Percentiles rank a stretch among this genome's conserved stretches.
phyloP scores from a whole-genome alignment of 495 filamentous ascomycete species.

The Tuber indicum region DNA sequence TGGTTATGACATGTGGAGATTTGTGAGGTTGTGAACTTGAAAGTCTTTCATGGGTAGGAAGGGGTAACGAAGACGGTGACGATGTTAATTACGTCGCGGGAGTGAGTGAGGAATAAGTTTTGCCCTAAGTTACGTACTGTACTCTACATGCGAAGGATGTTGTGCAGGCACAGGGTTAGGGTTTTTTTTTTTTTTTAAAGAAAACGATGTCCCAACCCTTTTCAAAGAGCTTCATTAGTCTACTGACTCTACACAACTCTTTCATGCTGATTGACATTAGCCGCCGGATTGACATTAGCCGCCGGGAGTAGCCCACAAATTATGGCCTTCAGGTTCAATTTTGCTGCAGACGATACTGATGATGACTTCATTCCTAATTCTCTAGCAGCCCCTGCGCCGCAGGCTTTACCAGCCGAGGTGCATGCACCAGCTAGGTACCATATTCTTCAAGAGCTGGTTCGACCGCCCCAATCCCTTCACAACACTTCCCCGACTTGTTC shows the following conservation, averaged over 20 bases:
- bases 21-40: slow-evolving; percentile 3
- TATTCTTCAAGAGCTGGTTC: slow-evolving; percentile 27
- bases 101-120: background rate
- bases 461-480: background rate
- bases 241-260: background rate
- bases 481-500: background rate
- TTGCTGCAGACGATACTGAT: slow-evolving; percentile 21
- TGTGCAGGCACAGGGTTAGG: slow-evolving; percentile 8
- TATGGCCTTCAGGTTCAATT: slow-evolving; percentile 38
- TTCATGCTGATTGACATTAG: background rate
- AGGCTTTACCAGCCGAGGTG: background rate
- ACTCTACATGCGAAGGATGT: background rate
- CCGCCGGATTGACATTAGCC: background rate
- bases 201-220: background rate
- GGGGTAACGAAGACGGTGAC: background rate
- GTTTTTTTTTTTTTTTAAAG: background rate
- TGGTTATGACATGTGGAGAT: slow-evolving; percentile 11
- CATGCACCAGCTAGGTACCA: slow-evolving; percentile 16
- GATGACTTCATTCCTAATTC: background rate
- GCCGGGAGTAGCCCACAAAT: background rate
- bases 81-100: background rate
- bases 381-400: background rate
- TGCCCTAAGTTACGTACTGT: background rate
- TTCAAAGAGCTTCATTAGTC: background rate
- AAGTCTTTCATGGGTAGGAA: slow-evolving; percentile 4